Conservation (phyloP, 306 rosid species). For the Quercus alba region DNA sequence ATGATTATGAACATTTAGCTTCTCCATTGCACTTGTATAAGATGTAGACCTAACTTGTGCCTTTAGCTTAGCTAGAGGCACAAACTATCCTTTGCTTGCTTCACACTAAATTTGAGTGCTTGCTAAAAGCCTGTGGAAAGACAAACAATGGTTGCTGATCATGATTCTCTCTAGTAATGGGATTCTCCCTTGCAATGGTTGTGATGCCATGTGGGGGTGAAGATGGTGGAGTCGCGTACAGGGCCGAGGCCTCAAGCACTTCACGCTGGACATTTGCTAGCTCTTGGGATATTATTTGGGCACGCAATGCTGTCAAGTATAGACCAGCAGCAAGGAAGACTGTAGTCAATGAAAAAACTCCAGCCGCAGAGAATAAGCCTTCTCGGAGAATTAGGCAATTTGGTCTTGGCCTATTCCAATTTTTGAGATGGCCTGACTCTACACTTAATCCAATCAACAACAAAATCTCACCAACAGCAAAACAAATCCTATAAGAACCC, state of each 20-base stretch:
- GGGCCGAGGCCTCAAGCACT: constrained; percentile 49
- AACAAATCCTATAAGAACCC: constrained; percentile 59
- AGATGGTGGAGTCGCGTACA: constrained; percentile 63
- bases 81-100: constrained; percentile 1
- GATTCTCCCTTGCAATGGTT: constrained; percentile 61
- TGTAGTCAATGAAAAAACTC: constrained; percentile 63
- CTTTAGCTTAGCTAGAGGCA: constrained; percentile 12
- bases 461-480: constrained; percentile 81
- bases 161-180: constrained; percentile 36
- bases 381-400: constrained; percentile 52
- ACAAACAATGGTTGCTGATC: constrained; percentile 25
- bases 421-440: constrained; percentile 79
- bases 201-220: constrained; percentile 52
- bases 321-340: constrained; percentile 73
- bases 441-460: constrained; percentile 67
- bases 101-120: constrained; percentile 33
- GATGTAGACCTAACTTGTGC: not conserved
- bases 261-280: constrained; percentile 48
- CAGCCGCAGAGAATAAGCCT: constrained; percentile 78
- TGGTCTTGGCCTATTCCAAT: constrained; percentile 61
- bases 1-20: not conserved
- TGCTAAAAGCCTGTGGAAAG: constrained; percentile 45
- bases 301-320: constrained; percentile 64
- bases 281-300: constrained; percentile 49
- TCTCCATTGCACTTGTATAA: not conserved